phyloP scores from a whole-genome alignment of 108 stramenopile genomes.

The Heterococcus sp. region DNA sequence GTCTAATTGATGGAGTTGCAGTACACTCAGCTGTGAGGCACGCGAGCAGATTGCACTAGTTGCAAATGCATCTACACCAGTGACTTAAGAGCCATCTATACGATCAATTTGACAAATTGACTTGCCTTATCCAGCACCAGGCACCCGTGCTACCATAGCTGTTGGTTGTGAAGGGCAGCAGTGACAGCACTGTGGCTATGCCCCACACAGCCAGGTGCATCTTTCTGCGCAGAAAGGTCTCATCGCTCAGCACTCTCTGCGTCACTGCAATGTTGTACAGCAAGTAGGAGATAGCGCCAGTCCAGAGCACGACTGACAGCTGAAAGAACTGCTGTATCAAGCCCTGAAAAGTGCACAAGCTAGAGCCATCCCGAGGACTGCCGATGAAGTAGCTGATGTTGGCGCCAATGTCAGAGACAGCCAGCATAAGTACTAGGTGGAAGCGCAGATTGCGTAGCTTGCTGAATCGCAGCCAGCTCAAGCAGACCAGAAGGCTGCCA shows the following conservation, averaged over 20 bases:
- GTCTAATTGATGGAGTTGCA: no score
- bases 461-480: background rate
- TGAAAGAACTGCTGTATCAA: conserved; percentile 39
- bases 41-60: no score
- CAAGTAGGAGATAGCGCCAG: conserved; percentile 22
- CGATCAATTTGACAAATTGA: no score
- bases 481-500: background rate
- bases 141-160: conserved; percentile 39
- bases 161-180: conserved; percentile 30
- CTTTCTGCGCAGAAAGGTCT: conserved; percentile 4
- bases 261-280: conserved; percentile 22
- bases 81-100: no score
- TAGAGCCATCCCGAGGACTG: background rate
- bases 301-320: conserved; percentile 2
- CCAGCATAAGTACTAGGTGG: conserved; percentile 7
- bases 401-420: conserved; percentile 16
- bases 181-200: conserved; percentile 2
- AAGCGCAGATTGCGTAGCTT: conserved; percentile 17
- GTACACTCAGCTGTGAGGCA: no score
- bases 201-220: conserved; percentile 28
- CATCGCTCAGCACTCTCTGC: conserved; percentile 22
- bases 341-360: conserved; percentile 23
- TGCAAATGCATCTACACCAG: no score
- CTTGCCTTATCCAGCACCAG: conserved; percentile 41
- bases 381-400: conserved; percentile 42